Evolutionary conservation across 2,329 filamentous ascomycete species (phyloP).

Genomic region (Calonectria crousiana): DNA sequence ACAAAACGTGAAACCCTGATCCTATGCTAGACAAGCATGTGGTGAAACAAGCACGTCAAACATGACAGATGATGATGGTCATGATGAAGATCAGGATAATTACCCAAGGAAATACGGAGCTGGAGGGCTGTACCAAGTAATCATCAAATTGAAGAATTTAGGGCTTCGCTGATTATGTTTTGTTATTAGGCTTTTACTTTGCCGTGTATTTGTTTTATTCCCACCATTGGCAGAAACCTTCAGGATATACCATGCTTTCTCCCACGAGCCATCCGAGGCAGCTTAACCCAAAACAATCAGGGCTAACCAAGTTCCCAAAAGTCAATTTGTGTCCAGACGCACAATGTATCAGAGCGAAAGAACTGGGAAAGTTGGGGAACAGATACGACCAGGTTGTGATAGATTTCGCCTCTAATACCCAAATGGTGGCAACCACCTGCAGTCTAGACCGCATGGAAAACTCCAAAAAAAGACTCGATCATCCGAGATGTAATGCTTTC

Average conservation of each 20-base stretch:
- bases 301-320: not conserved
- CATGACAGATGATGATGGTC: not conserved
- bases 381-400: not conserved
- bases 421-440: slow-evolving; percentile 8
- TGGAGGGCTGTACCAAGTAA: not conserved
- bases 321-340: not conserved
- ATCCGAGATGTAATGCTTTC: slow-evolving; percentile 11
- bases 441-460: slow-evolving; percentile 8
- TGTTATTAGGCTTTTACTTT: not conserved
- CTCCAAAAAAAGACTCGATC: slow-evolving; percentile 1
- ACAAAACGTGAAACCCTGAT: not conserved
- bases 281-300: not conserved
- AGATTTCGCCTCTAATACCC: slow-evolving; percentile 18
- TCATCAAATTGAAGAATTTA: not conserved
- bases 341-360: not conserved
- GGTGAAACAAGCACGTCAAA: no score
- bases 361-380: not conserved
- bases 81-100: not conserved
- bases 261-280: not conserved
- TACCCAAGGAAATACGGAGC: not conserved
- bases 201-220: not conserved
- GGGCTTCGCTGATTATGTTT: not conserved
- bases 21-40: not conserved
- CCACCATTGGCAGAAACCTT: not conserved
- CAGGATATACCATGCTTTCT: not conserved